A percentile compares a stretch with the other conserved stretches of the same genome.
Evolutionary conservation across 2,329 filamentous ascomycete genomes (phyloP).

Genomic region (Pyricularia sp.): DNA sequence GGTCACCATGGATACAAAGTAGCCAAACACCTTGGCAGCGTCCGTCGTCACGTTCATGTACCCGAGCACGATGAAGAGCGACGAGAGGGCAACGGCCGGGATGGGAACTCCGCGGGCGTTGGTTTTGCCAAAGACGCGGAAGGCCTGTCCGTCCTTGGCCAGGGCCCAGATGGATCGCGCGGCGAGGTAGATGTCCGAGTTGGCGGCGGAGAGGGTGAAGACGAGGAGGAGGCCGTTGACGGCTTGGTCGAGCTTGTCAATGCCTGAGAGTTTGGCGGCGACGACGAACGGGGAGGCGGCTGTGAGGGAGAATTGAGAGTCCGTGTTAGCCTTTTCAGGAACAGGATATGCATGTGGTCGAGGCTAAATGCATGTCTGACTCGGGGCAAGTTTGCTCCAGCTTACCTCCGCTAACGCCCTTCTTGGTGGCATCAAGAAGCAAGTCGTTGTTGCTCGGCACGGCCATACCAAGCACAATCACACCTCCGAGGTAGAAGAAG

Average conservation of each 20-base stretch:
- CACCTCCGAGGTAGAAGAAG: conserved; percentile 54
- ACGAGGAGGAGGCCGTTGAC: conserved; percentile 49
- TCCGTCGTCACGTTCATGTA: conserved; percentile 26
- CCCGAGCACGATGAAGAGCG: conserved; percentile 22
- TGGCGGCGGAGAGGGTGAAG: conserved; percentile 45
- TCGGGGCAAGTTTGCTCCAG: neutral
- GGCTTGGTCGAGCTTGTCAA: conserved; percentile 37
- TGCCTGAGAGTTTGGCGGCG: conserved; percentile 38
- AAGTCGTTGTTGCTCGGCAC: conserved; percentile 43
- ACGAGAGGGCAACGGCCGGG: conserved; percentile 22
- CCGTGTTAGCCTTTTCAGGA: neutral
- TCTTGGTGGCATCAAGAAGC: conserved; percentile 27
- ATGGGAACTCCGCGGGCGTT: conserved; percentile 26
- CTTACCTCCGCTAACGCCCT: conserved; percentile 15
- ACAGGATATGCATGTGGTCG: neutral
- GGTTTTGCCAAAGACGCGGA: conserved; percentile 19
- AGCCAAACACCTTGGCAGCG: conserved; percentile 24
- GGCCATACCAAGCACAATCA: conserved; percentile 53
- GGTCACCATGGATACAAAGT: conserved; percentile 29
- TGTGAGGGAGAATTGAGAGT: neutral
- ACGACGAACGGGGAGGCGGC: conserved; percentile 35
- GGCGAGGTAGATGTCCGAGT: conserved; percentile 41
- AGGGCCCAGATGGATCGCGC: conserved; percentile 27
- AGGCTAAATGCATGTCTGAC: no score
- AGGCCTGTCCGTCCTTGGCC: conserved; percentile 26